phyloP scores from a whole-genome alignment of 441 rosid species.

The Flueggea neowawraea region DNA sequence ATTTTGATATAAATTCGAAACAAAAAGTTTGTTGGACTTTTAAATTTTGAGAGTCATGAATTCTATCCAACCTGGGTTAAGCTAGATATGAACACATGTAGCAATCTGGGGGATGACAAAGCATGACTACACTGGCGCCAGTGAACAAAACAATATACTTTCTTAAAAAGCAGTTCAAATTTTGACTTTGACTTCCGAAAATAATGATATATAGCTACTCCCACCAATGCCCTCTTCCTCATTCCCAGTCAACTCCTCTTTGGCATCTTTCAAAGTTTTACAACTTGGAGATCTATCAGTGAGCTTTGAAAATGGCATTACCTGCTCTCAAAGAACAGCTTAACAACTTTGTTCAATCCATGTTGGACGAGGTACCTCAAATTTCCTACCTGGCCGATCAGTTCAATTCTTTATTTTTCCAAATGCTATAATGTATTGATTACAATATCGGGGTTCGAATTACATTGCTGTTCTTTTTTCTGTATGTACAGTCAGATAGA shows the following conservation, averaged over 20 bases:
- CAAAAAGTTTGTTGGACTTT: no score
- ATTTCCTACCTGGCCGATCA: neutral
- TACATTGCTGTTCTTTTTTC: no score
- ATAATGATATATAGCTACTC: neutral
- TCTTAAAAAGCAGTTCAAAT: neutral
- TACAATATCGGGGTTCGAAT: no score
- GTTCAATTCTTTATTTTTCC: no score
- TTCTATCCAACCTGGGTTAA: no score
- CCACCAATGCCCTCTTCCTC: neutral
- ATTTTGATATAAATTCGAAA: no score
- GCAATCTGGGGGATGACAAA: no score
- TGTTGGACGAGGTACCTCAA: conserved; percentile 34
- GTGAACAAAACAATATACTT: neutral
- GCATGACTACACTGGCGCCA: neutral
- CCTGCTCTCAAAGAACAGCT: conserved; percentile 22
- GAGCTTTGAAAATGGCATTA: conserved; percentile 18
- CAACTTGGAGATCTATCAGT: neutral
- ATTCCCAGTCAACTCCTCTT: neutral
- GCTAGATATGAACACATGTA: no score
- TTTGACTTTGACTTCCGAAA: neutral
- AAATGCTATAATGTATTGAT: no score
- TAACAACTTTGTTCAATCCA: conserved; percentile 20
- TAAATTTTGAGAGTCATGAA: no score
- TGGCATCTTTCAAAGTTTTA: neutral
- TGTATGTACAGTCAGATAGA: no score